Percentiles rank a stretch among this genome's conserved stretches.
These are phyloP conservation scores for Sicyos edulis DNA, from an alignment of 306 rosid genomes.

Conservation along the genomic window DNA sequence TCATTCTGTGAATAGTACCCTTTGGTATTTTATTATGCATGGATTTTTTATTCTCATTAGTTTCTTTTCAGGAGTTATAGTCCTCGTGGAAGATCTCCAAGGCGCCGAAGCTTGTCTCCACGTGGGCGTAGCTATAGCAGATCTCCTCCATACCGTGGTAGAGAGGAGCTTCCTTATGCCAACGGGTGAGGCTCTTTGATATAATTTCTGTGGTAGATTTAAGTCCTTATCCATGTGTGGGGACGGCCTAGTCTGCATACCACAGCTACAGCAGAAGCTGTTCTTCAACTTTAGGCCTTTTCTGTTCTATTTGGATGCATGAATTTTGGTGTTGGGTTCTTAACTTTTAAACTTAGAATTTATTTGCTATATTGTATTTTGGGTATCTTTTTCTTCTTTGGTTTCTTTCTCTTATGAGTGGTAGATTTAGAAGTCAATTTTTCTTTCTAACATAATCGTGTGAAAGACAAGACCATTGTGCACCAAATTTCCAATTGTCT, in stretches of 20 bases:
- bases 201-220: background rate
- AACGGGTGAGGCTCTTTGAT: conserved; percentile 54
- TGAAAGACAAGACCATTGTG: too few species aligned
- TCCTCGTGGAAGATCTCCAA: conserved; percentile 86
- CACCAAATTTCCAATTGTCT: background rate
- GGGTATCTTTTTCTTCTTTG: background rate
- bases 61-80: conserved; percentile 67
- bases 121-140: conserved; percentile 87
- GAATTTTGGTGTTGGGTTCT: background rate
- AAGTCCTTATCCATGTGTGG: background rate
- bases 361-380: background rate
- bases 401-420: background rate
- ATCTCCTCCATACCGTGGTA: conserved; percentile 85
- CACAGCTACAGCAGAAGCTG: background rate
- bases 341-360: background rate
- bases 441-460: background rate
- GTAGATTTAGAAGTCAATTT: background rate
- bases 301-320: background rate
- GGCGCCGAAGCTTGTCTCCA: conserved; percentile 88
- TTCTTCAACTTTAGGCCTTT: background rate
- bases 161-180: conserved; percentile 82
- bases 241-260: background rate
- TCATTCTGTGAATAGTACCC: too few species aligned
- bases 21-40: too few species aligned
- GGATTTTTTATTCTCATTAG: too few species aligned